Conservation (phyloP, 202 grass and related monocot genomes). For the Setaria viridis region DNA sequence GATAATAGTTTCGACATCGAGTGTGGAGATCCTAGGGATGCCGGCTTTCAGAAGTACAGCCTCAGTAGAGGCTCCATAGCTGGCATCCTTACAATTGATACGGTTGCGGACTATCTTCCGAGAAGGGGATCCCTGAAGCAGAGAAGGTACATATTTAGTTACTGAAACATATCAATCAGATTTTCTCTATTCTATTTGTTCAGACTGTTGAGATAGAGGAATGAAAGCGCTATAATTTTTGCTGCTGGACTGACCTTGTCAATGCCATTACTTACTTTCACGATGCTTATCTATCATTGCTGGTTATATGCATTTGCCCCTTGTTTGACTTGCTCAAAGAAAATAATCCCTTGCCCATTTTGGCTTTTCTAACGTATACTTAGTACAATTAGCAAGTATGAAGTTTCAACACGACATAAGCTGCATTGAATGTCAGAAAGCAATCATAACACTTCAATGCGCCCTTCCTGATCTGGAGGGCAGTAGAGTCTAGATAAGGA, state of each 20-base stretch:
- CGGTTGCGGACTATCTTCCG: constrained; percentile 81
- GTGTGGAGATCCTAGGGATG: constrained; percentile 54
- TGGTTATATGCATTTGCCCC: constrained; percentile 9
- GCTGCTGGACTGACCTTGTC: not conserved
- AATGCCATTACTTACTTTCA: not conserved
- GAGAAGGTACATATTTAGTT: constrained; percentile 73
- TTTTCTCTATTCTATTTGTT: constrained; percentile 6
- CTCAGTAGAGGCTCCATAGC: constrained; percentile 60
- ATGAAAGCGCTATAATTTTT: not conserved
- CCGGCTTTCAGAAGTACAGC: constrained; percentile 54
- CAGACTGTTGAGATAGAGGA: not conserved
- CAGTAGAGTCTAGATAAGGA: not conserved
- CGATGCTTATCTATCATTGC: not conserved
- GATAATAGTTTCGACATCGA: constrained; percentile 42
- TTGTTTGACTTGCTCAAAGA: not conserved
- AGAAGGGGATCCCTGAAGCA: constrained; percentile 80
- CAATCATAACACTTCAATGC: not conserved
- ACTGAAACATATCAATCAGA: constrained; percentile 1
- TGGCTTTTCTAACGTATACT: not conserved
- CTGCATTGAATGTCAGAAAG: not conserved
- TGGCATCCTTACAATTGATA: constrained; percentile 91
- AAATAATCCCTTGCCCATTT: not conserved
- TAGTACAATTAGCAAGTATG: not conserved
- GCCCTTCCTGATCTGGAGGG: not conserved
- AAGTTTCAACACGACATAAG: not conserved